A percentile compares a stretch with the other conserved stretches of the same genome.
Evolutionary conservation across 1,139 yeast genomes (phyloP).

Genomic region (Protomyces arabidopsidicola): DNA sequence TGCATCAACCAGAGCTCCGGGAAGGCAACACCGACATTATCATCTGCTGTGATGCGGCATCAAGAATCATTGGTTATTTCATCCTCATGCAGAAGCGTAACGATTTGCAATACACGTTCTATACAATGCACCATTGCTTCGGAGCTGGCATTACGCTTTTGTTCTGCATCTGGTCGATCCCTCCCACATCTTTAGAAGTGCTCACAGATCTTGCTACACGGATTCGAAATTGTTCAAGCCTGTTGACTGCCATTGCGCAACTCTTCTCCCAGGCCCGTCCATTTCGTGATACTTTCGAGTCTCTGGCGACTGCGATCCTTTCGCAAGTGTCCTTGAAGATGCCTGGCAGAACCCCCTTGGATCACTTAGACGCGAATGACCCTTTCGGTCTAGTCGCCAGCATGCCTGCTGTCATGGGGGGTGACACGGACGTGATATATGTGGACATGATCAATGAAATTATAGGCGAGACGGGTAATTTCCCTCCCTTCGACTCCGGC

Average conservation of each 20-base stretch:
- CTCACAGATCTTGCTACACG: not conserved
- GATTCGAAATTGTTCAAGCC: not conserved
- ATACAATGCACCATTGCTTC: not conserved
- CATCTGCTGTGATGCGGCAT: not conserved
- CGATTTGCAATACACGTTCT: not conserved
- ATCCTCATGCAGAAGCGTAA: not conserved
- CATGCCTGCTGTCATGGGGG: not conserved
- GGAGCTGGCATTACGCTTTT: conserved; percentile 3
- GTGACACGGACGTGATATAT: not conserved
- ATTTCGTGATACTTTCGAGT: not conserved
- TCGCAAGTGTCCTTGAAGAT: not conserved
- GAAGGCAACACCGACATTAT: not conserved
- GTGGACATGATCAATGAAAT: not conserved
- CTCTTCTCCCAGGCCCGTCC: not conserved
- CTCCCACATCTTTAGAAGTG: not conserved
- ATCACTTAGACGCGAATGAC: not conserved
- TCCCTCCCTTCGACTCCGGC: no score
- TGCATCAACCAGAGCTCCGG: not conserved
- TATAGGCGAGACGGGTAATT: not conserved
- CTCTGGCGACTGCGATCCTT: not conserved
- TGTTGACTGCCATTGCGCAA: not conserved
- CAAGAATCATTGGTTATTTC: not conserved
- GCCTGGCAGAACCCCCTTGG: not conserved
- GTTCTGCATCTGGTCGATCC: not conserved
- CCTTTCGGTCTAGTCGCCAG: not conserved